Base-by-base conservation (phyloP, 164 flowering plant species). In the Berberis vulgaris region DNA sequence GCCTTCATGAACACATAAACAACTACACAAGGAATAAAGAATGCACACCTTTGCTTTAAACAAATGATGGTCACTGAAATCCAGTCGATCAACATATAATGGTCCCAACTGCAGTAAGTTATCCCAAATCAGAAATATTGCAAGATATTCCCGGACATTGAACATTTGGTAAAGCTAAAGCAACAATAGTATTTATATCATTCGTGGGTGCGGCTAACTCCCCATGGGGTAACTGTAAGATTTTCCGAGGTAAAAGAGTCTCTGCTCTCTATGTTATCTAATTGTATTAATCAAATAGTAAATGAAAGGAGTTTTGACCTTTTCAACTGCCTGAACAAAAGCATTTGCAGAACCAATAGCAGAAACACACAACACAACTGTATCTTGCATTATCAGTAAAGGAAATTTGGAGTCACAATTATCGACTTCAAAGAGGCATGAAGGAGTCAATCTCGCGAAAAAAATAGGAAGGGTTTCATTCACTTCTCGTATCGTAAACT, bases 51-150 rank as follows among this genome's bases (percentile, higher is more conserved):
- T 73, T 5, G 38, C 54, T 65, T 79, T 79, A 72, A 89, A 81
- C 41, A 59, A 52, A 71, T 93, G 83, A 75, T 93, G 98, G 76
- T 93, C 98, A 68, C 78, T 83, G 78, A 83, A 93, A 74, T 86
- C 90, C 43, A 93, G 43, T 59, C 80, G 74, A 68, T 84, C 86
- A 66, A 85, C 82, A 76, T 68, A 62, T 38, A 50, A 63, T 26
- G 91, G 81, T 67, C 88, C 88, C 43, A 88, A 54, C 98, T 93
- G 92, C 73, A 75, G 54, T 40, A 68, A 73, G 57, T 64, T 54
- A 47, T 67, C 41, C 42, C 12, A 46, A n/a, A 42, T 60, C 39
- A 64, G 72, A 54, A 41, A 58, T 6, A 26, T 26, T 26, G 26
- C 26, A 26, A 26, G 26, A 26, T 26, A 26, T 26, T 26, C 26